These are phyloP conservation scores for Podila clonocystis DNA, from an alignment of 192 early-diverging fungal genomes.

Conservation along the genomic window DNA sequence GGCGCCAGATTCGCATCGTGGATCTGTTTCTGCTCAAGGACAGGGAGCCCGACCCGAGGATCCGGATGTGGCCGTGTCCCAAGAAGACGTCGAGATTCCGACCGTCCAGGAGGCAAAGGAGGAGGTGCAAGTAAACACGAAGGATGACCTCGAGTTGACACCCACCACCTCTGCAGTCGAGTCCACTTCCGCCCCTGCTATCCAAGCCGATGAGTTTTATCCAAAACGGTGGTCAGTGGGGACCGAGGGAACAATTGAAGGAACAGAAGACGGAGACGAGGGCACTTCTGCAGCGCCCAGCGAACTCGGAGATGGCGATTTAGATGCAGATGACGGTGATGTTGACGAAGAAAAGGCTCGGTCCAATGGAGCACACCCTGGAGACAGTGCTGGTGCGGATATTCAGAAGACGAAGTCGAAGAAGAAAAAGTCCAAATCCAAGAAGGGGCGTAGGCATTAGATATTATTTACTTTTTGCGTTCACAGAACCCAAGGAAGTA, in stretches of 20 bases:
- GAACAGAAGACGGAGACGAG: neutral
- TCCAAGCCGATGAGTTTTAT: too few relatives aligned
- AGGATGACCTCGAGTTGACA: too few relatives aligned
- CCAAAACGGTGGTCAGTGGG: too few relatives aligned
- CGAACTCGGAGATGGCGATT: neutral
- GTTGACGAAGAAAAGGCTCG: too few relatives aligned
- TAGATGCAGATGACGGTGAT: too few relatives aligned
- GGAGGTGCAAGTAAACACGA: neutral
- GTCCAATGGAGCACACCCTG: too few relatives aligned
- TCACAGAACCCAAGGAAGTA: neutral
- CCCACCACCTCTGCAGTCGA: too few relatives aligned
- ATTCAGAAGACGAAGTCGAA: neutral
- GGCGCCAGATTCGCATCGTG: conserved; percentile 4
- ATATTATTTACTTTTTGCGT: too few relatives aligned
- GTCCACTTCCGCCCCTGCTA: too few relatives aligned
- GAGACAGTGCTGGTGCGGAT: neutral
- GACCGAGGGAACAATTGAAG: neutral
- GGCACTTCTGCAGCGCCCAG: neutral
- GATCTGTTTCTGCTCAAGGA: neutral
- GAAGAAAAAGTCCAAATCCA: conserved; percentile 7
- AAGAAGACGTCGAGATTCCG: neutral
- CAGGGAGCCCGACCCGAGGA: neutral
- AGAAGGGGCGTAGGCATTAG: conserved; percentile 1
- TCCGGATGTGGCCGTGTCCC: neutral
- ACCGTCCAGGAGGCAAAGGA: neutral